Percentiles rank a stretch among this genome's conserved stretches.
Evolutionary conservation across 164 flowering plant genomes (phyloP).

Genomic region (Akebia trifoliata): DNA sequence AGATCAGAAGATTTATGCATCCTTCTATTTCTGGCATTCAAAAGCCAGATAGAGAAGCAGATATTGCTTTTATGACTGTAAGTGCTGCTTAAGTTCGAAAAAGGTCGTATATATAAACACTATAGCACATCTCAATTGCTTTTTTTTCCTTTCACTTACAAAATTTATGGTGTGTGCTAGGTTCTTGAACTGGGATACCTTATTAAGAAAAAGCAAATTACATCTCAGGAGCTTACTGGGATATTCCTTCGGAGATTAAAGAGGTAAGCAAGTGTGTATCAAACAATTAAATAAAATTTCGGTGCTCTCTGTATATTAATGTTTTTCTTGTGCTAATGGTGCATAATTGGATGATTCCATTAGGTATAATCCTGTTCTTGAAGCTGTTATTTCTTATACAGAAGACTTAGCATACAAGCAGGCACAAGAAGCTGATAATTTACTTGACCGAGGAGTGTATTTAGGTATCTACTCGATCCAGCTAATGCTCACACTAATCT

Average conservation of each 20-base stretch:
- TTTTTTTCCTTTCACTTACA: not conserved
- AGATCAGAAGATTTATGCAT: conserved; percentile 29
- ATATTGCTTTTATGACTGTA: conserved; percentile 86
- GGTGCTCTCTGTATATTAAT: not conserved
- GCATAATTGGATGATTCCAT: not conserved
- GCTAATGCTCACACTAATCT: not conserved
- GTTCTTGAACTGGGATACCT: conserved; percentile 76
- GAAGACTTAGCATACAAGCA: conserved; percentile 83
- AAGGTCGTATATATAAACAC: no score
- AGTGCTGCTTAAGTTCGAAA: conserved; percentile 14
- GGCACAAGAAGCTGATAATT: conserved; percentile 71
- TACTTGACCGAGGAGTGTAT: conserved; percentile 64
- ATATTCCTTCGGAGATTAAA: conserved; percentile 69
- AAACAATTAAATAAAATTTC: not conserved
- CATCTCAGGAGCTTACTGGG: conserved; percentile 65
- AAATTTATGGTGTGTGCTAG: conserved; percentile 28
- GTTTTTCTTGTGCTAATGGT: conserved; percentile 3
- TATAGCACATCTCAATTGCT: not conserved
- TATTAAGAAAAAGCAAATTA: conserved; percentile 58
- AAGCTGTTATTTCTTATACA: conserved; percentile 68
- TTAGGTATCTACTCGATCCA: conserved; percentile 41
- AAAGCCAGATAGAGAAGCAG: conserved; percentile 51
- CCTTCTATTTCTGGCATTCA: conserved; percentile 36
- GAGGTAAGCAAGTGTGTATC: conserved; percentile 33
- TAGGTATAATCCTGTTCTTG: conserved; percentile 65